Percentiles rank a stretch among this genome's conserved stretches.
Evolutionary conservation across 768 basidiomycete species (phyloP).

Genomic region (Tubosaeta sp.): DNA sequence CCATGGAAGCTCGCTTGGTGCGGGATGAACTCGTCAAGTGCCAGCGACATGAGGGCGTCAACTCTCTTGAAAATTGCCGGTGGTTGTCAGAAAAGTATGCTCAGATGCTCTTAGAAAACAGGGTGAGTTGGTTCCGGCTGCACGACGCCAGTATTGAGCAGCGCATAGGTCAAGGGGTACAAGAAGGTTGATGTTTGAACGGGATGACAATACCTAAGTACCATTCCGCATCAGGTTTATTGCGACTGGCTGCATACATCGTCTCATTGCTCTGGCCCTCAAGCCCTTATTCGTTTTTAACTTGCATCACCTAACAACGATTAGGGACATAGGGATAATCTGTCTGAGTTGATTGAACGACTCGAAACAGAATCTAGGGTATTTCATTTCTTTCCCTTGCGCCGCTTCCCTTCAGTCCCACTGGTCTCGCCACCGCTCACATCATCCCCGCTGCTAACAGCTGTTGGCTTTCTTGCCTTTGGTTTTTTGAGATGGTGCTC

Average conservation of each 20-base stretch:
- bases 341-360: not conserved
- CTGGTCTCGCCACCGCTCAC: slow-evolving; percentile 63
- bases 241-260: not conserved
- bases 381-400: slow-evolving; percentile 49
- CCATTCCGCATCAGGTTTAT: not conserved
- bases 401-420: slow-evolving; percentile 47
- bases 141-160: slow-evolving; percentile 2
- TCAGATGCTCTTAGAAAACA: slow-evolving; percentile 72
- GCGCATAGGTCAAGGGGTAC: slow-evolving; percentile 78
- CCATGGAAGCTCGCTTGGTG: slow-evolving; percentile 90
- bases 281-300: slow-evolving; percentile 2
- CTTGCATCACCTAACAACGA: slow-evolving; percentile 7
- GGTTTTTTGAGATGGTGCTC: slow-evolving; percentile 76
- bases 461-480: slow-evolving; percentile 47
- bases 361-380: not conserved
- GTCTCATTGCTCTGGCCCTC: not conserved
- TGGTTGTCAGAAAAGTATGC: slow-evolving; percentile 82
- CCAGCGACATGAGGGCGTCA: slow-evolving; percentile 86
- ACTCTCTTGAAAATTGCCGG: slow-evolving; percentile 85
- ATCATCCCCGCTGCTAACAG: slow-evolving; percentile 59
- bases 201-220: not conserved
- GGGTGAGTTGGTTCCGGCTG: slow-evolving; percentile 45
- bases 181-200: slow-evolving; percentile 62
- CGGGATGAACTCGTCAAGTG: slow-evolving; percentile 87
- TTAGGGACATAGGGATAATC: not conserved